Evolutionary conservation across 805 yeast genomes (phyloP), one percentile per base, ranked within the genome.

Genomic region (Monosporozyma yasuniensis): DNA sequence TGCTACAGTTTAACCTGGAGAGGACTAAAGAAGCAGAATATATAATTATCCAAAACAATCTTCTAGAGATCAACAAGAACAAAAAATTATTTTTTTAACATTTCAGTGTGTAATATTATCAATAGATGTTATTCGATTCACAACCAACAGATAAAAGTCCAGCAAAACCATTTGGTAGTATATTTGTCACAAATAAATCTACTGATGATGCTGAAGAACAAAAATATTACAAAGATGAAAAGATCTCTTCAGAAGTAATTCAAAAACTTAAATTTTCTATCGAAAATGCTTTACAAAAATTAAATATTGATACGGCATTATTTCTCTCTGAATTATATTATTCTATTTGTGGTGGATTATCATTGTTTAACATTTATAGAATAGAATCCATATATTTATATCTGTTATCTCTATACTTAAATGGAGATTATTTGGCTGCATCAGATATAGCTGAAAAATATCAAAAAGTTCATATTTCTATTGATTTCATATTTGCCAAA

Each of bases 271-370:
- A 53, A 47, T 52, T 50, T 1, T 45, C 48, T 27, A 54, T 61
- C 3, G 60, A 55, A 34, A 56, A 54, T 21, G 56, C 63, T 2
- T 54, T 66, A 7, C 48, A 52, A 10, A 67, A 65, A 44, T 44
- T 61, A 42, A 66, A 66, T 45, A 54, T 54, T 43, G 63, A 60
- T 12, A 84, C 90, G 25, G 97, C 98, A 1, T 89, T 83, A 60
- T 87, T 93, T 67, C 82, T 91, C 4, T 80, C 89, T 16, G 98
- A 93, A 64, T 73, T 95, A 55, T 71, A 88, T 21, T 67, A 84
- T 32, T 87, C 96, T 1, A 76, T 79, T n/a, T 58, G 62, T 37
- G 22, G 18, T n/a, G 53, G 51, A 1, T 22, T 52, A 12, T 48
- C 48, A 7, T n/a, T 47, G 12, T 37, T 51, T 4, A 52, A 51